A percentile compares a stretch with the other conserved stretches of the same genome.
Evolutionary conservation across 495 filamentous ascomycete species (phyloP).

Genomic region (Darksidea phi): DNA sequence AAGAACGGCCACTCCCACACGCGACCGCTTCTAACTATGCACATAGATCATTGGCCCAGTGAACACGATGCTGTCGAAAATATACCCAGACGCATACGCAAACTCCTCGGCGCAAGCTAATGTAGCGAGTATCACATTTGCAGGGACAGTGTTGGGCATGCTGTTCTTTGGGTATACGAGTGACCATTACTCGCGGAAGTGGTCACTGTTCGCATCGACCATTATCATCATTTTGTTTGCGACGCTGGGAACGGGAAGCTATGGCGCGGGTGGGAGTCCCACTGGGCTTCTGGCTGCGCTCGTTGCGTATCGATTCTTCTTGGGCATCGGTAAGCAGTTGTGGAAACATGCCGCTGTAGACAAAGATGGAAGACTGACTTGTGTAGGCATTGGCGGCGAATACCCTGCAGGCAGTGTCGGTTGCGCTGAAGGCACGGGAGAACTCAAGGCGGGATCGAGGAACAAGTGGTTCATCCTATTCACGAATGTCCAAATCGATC

Average conservation of each 20-base stretch:
- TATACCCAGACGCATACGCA: conserved; percentile 65
- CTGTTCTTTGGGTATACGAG: conserved; percentile 77
- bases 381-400: conserved; percentile 61
- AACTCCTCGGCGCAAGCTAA: conserved; percentile 66
- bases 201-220: conserved; percentile 77
- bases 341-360: not conserved
- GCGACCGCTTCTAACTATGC: not conserved
- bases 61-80: conserved; percentile 62
- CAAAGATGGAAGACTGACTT: not conserved
- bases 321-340: conserved; percentile 53
- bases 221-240: conserved; percentile 81
- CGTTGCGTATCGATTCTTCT: conserved; percentile 81
- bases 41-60: conserved; percentile 76
- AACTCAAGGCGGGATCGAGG: conserved; percentile 73
- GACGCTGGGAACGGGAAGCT: conserved; percentile 72
- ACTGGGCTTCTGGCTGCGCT: conserved; percentile 75
- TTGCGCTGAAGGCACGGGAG: conserved; percentile 78
- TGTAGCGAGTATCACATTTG: conserved; percentile 78
- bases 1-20: not conserved
- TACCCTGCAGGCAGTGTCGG: conserved; percentile 88
- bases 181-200: conserved; percentile 81
- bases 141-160: conserved; percentile 82
- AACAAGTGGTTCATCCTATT: conserved; percentile 93
- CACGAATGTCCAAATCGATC: conserved; percentile 86
- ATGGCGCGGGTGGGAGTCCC: conserved; percentile 62